Conservation (phyloP, 257 asterid genomes). For the Marsdenia floribunda region DNA sequence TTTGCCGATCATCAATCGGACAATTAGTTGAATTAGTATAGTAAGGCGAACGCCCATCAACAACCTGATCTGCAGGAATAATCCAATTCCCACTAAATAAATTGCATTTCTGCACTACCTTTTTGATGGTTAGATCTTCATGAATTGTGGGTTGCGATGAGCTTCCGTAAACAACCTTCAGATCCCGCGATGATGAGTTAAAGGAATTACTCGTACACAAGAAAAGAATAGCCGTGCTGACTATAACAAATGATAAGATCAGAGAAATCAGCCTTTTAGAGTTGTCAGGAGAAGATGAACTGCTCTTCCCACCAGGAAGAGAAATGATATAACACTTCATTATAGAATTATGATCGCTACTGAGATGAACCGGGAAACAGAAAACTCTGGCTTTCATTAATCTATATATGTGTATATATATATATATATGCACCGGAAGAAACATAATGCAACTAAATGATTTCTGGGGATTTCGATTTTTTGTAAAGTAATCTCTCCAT, state of each 20-base stretch:
- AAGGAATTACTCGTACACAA: not conserved
- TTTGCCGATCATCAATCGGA: conserved; percentile 27
- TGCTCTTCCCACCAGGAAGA: conserved; percentile 1
- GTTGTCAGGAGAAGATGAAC: not conserved
- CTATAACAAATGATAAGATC: not conserved
- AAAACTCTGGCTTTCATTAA: not conserved
- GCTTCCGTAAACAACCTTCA: not conserved
- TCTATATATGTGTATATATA: not conserved
- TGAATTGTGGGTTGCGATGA: not conserved
- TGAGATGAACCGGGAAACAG: not conserved
- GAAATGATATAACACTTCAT: not conserved
- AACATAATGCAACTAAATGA: not conserved
- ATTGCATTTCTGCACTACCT: conserved; percentile 10
- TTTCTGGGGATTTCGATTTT: not conserved
- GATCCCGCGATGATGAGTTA: not conserved
- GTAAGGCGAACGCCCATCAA: conserved; percentile 9
- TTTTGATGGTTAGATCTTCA: not conserved
- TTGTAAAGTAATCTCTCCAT: not conserved
- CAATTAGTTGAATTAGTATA: conserved; percentile 23
- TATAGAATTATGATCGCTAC: not conserved
- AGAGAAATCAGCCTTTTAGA: not conserved
- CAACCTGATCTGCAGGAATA: conserved; percentile 9
- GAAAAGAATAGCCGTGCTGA: not conserved
- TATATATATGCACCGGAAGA: not conserved
- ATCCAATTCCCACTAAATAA: conserved; percentile 29